Evolutionary conservation across 177 flowering plant genomes (phyloP).

Genomic region (Vitis hybrid): DNA sequence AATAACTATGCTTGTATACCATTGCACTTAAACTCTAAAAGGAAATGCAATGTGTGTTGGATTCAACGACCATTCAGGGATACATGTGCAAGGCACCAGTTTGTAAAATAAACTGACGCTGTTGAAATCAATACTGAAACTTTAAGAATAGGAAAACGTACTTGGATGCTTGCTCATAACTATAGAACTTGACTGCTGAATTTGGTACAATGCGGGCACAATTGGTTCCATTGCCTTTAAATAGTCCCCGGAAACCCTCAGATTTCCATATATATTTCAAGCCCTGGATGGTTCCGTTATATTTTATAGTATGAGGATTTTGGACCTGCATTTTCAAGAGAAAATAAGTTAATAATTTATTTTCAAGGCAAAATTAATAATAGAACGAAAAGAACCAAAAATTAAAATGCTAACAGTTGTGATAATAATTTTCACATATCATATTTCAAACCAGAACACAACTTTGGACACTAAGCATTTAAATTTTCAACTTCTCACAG

Average conservation of each 20-base stretch:
- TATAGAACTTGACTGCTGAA: constrained; percentile 94
- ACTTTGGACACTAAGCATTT: too few relatives aligned
- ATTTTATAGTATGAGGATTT: constrained; percentile 84
- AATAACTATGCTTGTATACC: too few relatives aligned
- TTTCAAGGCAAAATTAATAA: background rate
- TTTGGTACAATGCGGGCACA: constrained; percentile 97
- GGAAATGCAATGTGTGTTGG: too few relatives aligned
- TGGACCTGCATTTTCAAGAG: constrained; percentile 66
- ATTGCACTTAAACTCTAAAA: too few relatives aligned
- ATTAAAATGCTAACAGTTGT: background rate
- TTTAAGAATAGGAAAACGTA: constrained; percentile 19
- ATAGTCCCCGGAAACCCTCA: constrained; percentile 85
- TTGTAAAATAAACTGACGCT: background rate
- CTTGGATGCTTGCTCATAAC: constrained; percentile 95
- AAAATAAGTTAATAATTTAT: background rate
- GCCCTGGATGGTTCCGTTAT: constrained; percentile 91
- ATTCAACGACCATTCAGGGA: background rate
- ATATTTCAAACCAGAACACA: too few relatives aligned
- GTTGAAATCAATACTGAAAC: background rate
- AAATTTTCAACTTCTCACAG: too few relatives aligned
- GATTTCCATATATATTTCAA: constrained; percentile 87
- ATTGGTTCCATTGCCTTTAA: constrained; percentile 94
- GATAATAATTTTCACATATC: background rate
- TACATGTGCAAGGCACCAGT: background rate
- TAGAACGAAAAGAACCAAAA: background rate